Base-by-base conservation (phyloP, 75 land plant genomes). In the Isoetes taiwanensis region DNA sequence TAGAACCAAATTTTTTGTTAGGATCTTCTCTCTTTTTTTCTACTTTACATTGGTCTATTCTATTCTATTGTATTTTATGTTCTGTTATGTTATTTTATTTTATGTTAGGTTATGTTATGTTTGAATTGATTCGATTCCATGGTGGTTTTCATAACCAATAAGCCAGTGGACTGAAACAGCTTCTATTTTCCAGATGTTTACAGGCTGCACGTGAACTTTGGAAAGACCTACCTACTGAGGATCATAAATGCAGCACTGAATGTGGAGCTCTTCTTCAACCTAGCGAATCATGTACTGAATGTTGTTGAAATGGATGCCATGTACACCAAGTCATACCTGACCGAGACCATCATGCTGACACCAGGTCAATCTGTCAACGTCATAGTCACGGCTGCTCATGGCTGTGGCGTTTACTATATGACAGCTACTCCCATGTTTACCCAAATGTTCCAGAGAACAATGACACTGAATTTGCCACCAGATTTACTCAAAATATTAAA, bases 281-380 rank as follows among this genome's bases (percentile, higher is more conserved):
- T 78, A 2, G 81, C 78, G 20, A 66, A 63, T 61, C 74, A 72
- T 40, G 39, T 40, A 3, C 17, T 80, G 17, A 80, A 76, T 0
- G 81, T 81, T 14, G 81, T 78, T 3, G 81, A 61, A 0, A 72
- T 66, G 19, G 84, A 81, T 32, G 84, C 76, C 5, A 52, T 70
- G 31, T 81, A 81, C 72, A 50, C 63, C 28, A 78, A 74, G 24
- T 78, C 81, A 10, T 78, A 65, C 62, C 43, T 59, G 27, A 81
- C 84, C 34, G 1, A 30, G 6, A 64, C 72, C 56, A 16, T 81
- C 34, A 34, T 81, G 65, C 20, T 80, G 10, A 70, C 63, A 2
- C 84, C 84, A 9, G 84, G 84, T 29, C 80, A 80, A 17, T 78
- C 84, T 32, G 69, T 72, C 0, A 76, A 81, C 56, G 77, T 78